A percentile compares a stretch with the other conserved stretches of the same genome.
Evolutionary conservation across 768 basidiomycete genomes (phyloP).

Genomic region (Lentinula raphanica): DNA sequence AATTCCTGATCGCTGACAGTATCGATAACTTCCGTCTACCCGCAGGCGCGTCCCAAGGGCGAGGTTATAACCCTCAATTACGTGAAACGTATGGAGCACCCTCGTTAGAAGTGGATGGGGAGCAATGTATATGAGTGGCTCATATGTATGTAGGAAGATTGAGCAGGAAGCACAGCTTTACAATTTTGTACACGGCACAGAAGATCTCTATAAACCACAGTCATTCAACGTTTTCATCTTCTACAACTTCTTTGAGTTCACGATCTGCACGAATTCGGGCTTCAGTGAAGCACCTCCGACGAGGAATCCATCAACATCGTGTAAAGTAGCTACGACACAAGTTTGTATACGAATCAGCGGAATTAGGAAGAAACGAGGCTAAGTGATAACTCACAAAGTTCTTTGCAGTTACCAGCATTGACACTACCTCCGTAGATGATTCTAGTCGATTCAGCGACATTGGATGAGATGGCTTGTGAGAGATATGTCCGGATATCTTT

Average conservation of each 20-base stretch:
- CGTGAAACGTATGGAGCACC: background rate
- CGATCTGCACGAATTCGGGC: conserved; percentile 91
- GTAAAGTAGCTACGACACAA: conserved; percentile 50
- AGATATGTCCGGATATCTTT: conserved; percentile 77
- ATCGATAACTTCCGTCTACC: too few relatives aligned
- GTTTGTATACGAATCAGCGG: background rate
- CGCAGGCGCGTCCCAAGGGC: background rate
- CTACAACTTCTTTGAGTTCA: conserved; percentile 54
- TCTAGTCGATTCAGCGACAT: conserved; percentile 68
- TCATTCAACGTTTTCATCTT: background rate
- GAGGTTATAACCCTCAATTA: background rate
- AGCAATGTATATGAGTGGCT: too few relatives aligned
- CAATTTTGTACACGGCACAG: background rate
- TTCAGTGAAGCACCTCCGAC: conserved; percentile 98
- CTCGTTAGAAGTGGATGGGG: too few relatives aligned
- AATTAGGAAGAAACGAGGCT: background rate
- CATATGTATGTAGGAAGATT: too few relatives aligned
- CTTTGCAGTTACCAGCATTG: conserved; percentile 79
- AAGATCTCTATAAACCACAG: background rate
- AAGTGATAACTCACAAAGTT: conserved; percentile 60
- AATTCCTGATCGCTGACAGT: too few relatives aligned
- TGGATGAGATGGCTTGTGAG: conserved; percentile 52
- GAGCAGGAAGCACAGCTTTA: too few relatives aligned
- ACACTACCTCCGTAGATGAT: conserved; percentile 98
- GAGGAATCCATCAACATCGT: conserved; percentile 95